phyloP scores from a whole-genome alignment of 805 yeast genomes.

The Spathaspora passalidarum region DNA sequence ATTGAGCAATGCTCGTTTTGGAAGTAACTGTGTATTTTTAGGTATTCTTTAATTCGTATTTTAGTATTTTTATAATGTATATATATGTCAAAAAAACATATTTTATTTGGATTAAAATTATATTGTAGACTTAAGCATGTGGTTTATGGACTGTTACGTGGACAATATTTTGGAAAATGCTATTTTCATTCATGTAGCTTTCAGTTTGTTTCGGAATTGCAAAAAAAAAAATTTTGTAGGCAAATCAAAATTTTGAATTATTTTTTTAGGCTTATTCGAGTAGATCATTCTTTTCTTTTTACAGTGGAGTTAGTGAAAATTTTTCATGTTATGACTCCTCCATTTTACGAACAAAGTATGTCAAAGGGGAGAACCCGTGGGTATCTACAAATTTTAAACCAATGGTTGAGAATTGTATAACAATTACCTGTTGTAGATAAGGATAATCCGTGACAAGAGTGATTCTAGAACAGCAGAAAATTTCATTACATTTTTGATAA shows the following conservation, averaged over 20 bases:
- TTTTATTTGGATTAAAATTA: background rate
- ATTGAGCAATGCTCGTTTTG: background rate
- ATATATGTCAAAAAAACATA: background rate
- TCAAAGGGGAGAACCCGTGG: background rate
- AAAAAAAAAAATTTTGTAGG: too few species aligned
- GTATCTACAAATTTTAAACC: background rate
- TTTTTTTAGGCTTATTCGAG: background rate
- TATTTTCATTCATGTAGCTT: too few species aligned
- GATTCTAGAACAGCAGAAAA: background rate
- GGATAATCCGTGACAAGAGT: background rate
- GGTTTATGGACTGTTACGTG: too few species aligned
- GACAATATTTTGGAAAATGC: too few species aligned
- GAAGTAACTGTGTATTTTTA: slow-evolving; percentile 2
- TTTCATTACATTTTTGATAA: background rate
- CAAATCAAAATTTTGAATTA: background rate
- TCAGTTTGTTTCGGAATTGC: background rate
- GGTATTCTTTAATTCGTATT: slow-evolving; percentile 2
- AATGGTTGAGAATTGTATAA: background rate
- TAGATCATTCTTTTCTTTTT: background rate
- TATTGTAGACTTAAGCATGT: background rate
- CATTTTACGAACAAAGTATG: background rate
- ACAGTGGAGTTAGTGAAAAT: background rate
- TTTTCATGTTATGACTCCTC: background rate
- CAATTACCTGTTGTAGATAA: too few species aligned
- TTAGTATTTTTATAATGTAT: slow-evolving; percentile 1